Evolutionary conservation across 208 protist genomes (phyloP), one percentile per base, ranked within the genome.

Genomic region (Jaenimonas drosophilae): DNA sequence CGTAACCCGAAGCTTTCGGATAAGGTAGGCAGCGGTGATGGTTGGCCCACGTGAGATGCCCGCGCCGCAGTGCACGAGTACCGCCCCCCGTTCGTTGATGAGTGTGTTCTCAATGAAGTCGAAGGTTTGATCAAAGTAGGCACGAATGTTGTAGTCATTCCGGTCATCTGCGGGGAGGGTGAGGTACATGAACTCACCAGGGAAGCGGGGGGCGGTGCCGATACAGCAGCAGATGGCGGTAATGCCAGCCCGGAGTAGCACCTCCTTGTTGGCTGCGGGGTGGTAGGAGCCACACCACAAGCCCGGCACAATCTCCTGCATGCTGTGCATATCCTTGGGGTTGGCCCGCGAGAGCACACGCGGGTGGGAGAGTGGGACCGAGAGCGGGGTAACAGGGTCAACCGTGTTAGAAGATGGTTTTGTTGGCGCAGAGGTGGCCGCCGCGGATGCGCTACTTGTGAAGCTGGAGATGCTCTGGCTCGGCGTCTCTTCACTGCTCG

Each of bases 11-110:
- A 89, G 44, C 55, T 84, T 85, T 14, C 66, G 61, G 12, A 92
- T 83, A 9, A 92, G 46, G 64, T 89, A 89, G 11, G 84, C 70
- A 0, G 70, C 64, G 0, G 76, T 65, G 55, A 88, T 60, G 20
- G 74, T 83, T 19, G 84, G 76, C 3, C 76, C 79, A 24, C 84
- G 72, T 1, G 79, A 89, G 44, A 93, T 93, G 32, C 79, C 84
- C 2, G 76, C 79, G 0, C 79, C 84, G 43, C 84, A 93, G 49
- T 93, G 84, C 38, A 93, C 76, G 4, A 88, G 59, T 16, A 93
- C 76, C 0, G 41, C 66, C 4, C 65, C 71, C 27, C 63, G 59
- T n/a, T 36, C 28, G 29, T 56, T 52, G 11, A 73, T 62, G 9
- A 82, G 29, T 23, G 74, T 76, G 2, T 64, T 64, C 38, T 88